Evolutionary conservation across 2,329 filamentous ascomycete species (phyloP).

Genomic region (Aspergillus eucalypticola): DNA sequence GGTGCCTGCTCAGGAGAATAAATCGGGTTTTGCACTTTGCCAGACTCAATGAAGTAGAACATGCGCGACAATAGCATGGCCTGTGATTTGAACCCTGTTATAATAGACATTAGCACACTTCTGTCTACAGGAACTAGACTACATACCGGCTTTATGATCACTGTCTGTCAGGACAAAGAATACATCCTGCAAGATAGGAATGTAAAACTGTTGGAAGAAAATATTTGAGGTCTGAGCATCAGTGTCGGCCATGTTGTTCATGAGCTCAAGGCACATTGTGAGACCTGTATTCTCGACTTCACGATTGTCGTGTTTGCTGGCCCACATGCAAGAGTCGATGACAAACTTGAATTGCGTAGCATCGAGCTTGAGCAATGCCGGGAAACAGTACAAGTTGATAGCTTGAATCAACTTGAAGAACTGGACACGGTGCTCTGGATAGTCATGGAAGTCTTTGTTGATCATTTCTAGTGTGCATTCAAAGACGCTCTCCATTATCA

Average conservation of each 20-base stretch:
- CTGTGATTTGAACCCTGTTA: conserved; percentile 85
- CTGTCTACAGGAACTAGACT: not conserved
- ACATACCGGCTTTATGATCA: conserved; percentile 85
- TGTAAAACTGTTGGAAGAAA: conserved; percentile 98
- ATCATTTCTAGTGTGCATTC: conserved; percentile 99
- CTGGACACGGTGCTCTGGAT: conserved; percentile 97
- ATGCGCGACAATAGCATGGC: conserved; percentile 90
- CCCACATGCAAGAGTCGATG: conserved; percentile 99
- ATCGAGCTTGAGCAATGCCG: conserved; percentile 87
- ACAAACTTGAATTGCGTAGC: conserved; percentile 98
- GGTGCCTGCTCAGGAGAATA: conserved; percentile 83
- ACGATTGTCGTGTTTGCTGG: conserved; percentile 99
- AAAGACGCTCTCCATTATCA: conserved; percentile 98
- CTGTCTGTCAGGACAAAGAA: conserved; percentile 98
- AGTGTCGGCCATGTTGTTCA: conserved; percentile 95
- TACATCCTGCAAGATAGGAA: conserved; percentile 92
- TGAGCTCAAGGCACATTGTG: conserved; percentile 96
- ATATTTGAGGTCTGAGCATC: conserved; percentile 82
- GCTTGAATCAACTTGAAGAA: conserved; percentile 97
- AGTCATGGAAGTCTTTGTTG: conserved; percentile 99
- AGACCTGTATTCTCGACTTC: conserved; percentile 95
- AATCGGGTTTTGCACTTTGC: conserved; percentile 90
- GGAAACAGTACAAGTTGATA: conserved; percentile 97
- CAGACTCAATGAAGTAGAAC: conserved; percentile 89
- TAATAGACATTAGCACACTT: conserved; percentile 7